phyloP scores from a whole-genome alignment of 768 basidiomycete genomes.

The Russula sp. region DNA sequence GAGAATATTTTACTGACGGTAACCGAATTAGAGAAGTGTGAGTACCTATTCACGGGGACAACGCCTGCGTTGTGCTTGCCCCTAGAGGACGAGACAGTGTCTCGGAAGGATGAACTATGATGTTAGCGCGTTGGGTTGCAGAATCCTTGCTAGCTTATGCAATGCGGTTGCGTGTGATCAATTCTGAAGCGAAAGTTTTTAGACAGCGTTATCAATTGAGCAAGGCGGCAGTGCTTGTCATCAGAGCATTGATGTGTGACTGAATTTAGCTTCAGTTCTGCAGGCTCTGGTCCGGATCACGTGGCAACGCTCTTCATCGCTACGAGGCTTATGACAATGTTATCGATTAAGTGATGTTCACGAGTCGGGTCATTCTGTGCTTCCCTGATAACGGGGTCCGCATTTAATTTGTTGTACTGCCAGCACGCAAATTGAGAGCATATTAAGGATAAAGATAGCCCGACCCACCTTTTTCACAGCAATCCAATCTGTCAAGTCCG shows the following conservation, averaged over 20 bases:
- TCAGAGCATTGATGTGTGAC: neutral
- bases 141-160: neutral
- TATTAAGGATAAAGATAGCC: neutral
- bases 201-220: neutral
- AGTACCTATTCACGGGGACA: conserved; percentile 84
- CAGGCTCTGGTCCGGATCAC: conserved; percentile 21
- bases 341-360: conserved; percentile 50
- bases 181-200: neutral
- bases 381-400: conserved; percentile 45
- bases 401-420: conserved; percentile 70
- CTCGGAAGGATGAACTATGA: conserved; percentile 37
- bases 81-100: conserved; percentile 42
- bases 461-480: conserved; percentile 66
- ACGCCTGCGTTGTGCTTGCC: conserved; percentile 80
- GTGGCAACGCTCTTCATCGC: conserved; percentile 72
- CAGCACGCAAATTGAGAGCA: conserved; percentile 42
- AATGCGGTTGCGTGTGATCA: neutral
- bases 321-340: conserved; percentile 72
- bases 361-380: conserved; percentile 36
- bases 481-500: conserved; percentile 62
- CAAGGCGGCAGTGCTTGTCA: neutral
- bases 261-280: neutral
- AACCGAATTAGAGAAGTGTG: conserved; percentile 93
- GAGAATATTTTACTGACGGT: conserved; percentile 79
- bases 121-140: neutral